phyloP scores from a whole-genome alignment of 1,139 yeast species.

The Kodamaea suecica region DNA sequence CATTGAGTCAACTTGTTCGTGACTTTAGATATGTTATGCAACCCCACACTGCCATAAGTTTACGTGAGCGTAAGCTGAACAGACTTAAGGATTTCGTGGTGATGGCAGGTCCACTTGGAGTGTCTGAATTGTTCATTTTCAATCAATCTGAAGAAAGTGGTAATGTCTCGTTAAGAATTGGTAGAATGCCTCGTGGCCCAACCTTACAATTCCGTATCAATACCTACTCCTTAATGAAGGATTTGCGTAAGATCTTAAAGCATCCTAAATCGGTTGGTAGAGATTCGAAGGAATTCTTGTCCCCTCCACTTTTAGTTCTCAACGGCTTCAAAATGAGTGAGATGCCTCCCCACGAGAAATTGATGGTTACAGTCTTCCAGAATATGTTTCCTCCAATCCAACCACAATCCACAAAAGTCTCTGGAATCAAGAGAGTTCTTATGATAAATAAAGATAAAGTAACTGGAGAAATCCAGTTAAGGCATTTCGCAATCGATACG shows the following conservation, averaged over 20 bases:
- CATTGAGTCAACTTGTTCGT: constrained; percentile 76
- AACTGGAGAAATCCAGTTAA: constrained; percentile 71
- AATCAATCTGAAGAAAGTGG: constrained; percentile 79
- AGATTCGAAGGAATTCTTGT: constrained; percentile 58
- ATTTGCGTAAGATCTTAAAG: constrained; percentile 64
- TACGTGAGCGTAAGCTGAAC: constrained; percentile 83
- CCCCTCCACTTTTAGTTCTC: constrained; percentile 88
- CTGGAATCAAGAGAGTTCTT: constrained; percentile 77
- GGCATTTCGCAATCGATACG: constrained; percentile 90
- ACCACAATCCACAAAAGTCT: constrained; percentile 73
- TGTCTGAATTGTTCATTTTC: constrained; percentile 81
- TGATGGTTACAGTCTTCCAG: constrained; percentile 87
- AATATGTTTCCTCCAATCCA: constrained; percentile 93
- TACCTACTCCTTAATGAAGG: constrained; percentile 78
- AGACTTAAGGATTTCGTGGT: constrained; percentile 86
- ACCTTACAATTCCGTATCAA: constrained; percentile 78
- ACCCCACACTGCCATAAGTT: constrained; percentile 91
- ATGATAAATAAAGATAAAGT: constrained; percentile 72
- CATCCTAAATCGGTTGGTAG: constrained; percentile 68
- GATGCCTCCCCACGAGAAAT: constrained; percentile 67
- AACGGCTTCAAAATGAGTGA: constrained; percentile 73
- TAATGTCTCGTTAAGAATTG: constrained; percentile 75
- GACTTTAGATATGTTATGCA: constrained; percentile 92
- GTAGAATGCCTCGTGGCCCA: constrained; percentile 92
- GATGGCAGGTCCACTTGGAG: constrained; percentile 97